phyloP scores from a whole-genome alignment of 2,329 filamentous ascomycete genomes.

The Macroventuria anomochaeta region DNA sequence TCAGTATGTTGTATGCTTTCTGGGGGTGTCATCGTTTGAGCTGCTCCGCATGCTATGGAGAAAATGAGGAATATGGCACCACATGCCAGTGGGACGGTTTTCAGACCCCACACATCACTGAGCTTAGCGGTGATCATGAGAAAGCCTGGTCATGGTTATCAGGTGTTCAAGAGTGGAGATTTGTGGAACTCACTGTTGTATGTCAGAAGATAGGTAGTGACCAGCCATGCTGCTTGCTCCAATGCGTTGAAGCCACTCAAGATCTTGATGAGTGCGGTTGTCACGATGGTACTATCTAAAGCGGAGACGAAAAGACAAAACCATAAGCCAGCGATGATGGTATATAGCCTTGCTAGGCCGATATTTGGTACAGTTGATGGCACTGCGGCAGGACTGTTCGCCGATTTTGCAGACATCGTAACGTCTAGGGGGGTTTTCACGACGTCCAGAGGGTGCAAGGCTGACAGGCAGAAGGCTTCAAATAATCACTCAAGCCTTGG shows the following conservation, averaged over 20 bases:
- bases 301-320: conserved; percentile 44
- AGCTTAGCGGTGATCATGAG: conserved; percentile 45
- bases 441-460: background rate
- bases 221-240: conserved; percentile 40
- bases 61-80: conserved; percentile 39
- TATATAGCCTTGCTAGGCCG: conserved; percentile 31
- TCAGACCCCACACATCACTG: conserved; percentile 42
- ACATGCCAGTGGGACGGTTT: conserved; percentile 29
- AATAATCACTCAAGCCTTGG: background rate
- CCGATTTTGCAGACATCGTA: background rate
- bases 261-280: conserved; percentile 41
- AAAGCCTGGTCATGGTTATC: conserved; percentile 28
- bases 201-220: conserved; percentile 43
- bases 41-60: conserved; percentile 41
- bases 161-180: background rate
- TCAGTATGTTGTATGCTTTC: conserved; percentile 7
- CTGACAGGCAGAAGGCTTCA: background rate
- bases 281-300: conserved; percentile 43
- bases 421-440: background rate
- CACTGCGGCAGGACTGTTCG: background rate
- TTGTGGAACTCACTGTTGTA: conserved; percentile 31
- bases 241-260: conserved; percentile 37
- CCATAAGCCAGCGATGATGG: conserved; percentile 42
- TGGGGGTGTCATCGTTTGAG: conserved; percentile 37
- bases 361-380: conserved; percentile 27